Percentiles rank a stretch among this genome's conserved stretches.
Conservation (phyloP, 1,139 yeast species). For the Diutina scorzettiae region DNA sequence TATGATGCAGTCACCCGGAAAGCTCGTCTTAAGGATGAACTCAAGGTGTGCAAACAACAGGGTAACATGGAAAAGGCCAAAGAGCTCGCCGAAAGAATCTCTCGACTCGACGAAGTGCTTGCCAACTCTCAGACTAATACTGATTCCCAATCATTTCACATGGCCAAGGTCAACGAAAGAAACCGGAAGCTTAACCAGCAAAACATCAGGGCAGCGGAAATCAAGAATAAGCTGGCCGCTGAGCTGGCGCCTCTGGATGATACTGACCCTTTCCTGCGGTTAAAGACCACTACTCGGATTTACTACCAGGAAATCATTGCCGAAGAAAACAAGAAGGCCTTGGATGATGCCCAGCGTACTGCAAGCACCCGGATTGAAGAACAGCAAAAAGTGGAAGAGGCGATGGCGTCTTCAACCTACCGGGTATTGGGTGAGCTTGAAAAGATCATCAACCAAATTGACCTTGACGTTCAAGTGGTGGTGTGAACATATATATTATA, state of each 20-base stretch:
- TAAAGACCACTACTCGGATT: slow-evolving; percentile 76
- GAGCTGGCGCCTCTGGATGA: slow-evolving; percentile 26
- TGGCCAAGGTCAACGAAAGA: slow-evolving; percentile 64
- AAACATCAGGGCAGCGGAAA: slow-evolving; percentile 71
- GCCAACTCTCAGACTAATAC: slow-evolving; percentile 12
- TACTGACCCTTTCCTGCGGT: slow-evolving; percentile 81
- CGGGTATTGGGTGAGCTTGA: slow-evolving; percentile 35
- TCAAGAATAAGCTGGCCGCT: slow-evolving; percentile 38
- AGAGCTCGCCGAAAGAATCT: slow-evolving; percentile 38
- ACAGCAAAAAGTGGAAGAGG: slow-evolving; percentile 26
- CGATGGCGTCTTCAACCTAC: slow-evolving; percentile 31
- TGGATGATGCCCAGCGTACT: slow-evolving; percentile 26
- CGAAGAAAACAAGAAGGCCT: slow-evolving; percentile 33
- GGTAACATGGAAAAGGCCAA: slow-evolving; percentile 41
- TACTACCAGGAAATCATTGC: slow-evolving; percentile 49
- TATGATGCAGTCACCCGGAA: slow-evolving; percentile 74
- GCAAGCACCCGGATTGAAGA: slow-evolving; percentile 25
- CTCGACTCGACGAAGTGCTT: slow-evolving; percentile 20
- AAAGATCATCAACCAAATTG: slow-evolving; percentile 23
- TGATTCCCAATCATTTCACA: slow-evolving; percentile 18
- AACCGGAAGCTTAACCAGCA: slow-evolving; percentile 74
- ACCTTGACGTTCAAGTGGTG: slow-evolving; percentile 9
- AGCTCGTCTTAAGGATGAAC: slow-evolving; percentile 59
- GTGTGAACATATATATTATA: neutral
- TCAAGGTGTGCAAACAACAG: slow-evolving; percentile 65